phyloP scores from a whole-genome alignment of 2,329 filamentous ascomycete species.

The Penicillium italicum region DNA sequence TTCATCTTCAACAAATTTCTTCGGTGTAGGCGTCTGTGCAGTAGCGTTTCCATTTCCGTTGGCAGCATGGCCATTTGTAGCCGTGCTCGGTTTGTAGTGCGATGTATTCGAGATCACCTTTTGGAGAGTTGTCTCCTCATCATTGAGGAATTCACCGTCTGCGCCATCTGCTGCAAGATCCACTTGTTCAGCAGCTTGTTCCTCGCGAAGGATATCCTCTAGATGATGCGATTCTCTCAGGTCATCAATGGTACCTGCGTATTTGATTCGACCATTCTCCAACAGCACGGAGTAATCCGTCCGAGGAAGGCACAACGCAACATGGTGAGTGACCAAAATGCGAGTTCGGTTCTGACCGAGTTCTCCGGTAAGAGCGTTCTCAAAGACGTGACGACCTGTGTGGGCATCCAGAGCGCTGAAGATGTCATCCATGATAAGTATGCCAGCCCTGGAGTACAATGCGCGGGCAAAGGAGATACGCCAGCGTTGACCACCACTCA shows the following conservation, averaged over 20 bases:
- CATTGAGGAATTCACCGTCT: slow-evolving; percentile 7
- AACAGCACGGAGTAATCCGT: slow-evolving; percentile 73
- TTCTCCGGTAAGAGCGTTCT: slow-evolving; percentile 69
- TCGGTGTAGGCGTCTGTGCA: slow-evolving; percentile 40
- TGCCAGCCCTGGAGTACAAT: slow-evolving; percentile 72
- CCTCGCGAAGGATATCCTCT: slow-evolving; percentile 40
- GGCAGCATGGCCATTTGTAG: slow-evolving; percentile 11
- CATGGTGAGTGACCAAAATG: slow-evolving; percentile 77
- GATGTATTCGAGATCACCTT: slow-evolving; percentile 23
- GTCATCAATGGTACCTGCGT: slow-evolving; percentile 64
- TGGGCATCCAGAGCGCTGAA: slow-evolving; percentile 79
- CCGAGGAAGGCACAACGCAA: slow-evolving; percentile 65
- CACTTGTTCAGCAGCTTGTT: slow-evolving; percentile 45
- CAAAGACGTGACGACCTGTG: slow-evolving; percentile 74
- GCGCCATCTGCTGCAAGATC: slow-evolving; percentile 12
- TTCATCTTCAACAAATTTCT: slow-evolving; percentile 75
- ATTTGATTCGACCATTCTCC: slow-evolving; percentile 62
- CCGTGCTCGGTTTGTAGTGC: slow-evolving; percentile 4
- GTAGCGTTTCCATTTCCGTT: slow-evolving; percentile 17
- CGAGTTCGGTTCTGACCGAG: slow-evolving; percentile 67
- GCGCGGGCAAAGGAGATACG: slow-evolving; percentile 75
- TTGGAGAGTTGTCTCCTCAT: slow-evolving; percentile 20
- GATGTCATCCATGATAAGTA: slow-evolving; percentile 77
- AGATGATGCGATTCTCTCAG: slow-evolving; percentile 42
- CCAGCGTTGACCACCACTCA: slow-evolving; percentile 82